These are phyloP conservation scores for Funneliformis caledonium DNA, from an alignment of 371 early-diverging fungal genomes.

Conservation along the genomic window DNA sequence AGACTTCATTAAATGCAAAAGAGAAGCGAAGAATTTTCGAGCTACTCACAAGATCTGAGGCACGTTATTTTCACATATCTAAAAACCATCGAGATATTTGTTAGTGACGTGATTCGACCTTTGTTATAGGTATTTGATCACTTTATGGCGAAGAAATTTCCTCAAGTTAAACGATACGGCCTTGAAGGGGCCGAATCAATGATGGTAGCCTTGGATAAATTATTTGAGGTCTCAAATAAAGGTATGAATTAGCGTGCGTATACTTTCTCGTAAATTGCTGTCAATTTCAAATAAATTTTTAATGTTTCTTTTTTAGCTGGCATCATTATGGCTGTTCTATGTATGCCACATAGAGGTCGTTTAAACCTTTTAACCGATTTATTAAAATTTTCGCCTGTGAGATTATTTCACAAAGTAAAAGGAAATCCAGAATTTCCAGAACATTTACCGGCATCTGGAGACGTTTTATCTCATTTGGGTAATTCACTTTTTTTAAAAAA, in stretches of 20 bases:
- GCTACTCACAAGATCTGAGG: conserved; percentile 80
- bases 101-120: conserved; percentile 74
- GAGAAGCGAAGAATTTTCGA: conserved; percentile 78
- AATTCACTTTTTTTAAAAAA: conserved; percentile 15
- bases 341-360: conserved; percentile 98
- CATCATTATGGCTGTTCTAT: conserved; percentile 78
- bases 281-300: neutral
- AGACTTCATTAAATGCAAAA: conserved; percentile 55
- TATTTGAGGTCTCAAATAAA: conserved; percentile 75
- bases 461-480: conserved; percentile 88
- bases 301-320: conserved; percentile 53
- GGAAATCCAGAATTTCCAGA: conserved; percentile 88
- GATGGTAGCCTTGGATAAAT: conserved; percentile 88
- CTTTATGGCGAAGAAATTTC: conserved; percentile 94
- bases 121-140: conserved; percentile 94
- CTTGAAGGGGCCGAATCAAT: conserved; percentile 97
- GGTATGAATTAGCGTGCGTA: conserved; percentile 5
- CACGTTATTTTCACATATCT: conserved; percentile 28
- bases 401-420: conserved; percentile 90
- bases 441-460: conserved; percentile 79
- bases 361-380: conserved; percentile 90
- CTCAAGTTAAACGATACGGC: conserved; percentile 95
- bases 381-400: conserved; percentile 75
- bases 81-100: neutral
- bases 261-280: neutral